Conservation (phyloP, 2,329 filamentous ascomycete genomes). For the Blumeriella jaapii region DNA sequence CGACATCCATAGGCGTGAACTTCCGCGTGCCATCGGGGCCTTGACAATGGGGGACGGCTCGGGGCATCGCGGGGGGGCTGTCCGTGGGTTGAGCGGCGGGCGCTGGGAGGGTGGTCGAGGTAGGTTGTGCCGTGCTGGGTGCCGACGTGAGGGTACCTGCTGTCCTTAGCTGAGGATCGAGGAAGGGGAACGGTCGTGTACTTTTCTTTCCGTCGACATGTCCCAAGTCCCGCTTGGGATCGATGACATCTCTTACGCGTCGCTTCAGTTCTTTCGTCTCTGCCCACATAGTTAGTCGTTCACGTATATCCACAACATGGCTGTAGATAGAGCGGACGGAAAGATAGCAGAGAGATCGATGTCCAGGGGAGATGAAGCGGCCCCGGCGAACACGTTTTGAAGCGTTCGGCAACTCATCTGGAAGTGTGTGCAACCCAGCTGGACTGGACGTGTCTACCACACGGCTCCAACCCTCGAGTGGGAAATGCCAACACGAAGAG, state of each 20-base stretch:
- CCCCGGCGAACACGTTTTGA: too few species aligned
- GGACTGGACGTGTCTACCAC: too few species aligned
- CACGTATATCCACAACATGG: too few species aligned
- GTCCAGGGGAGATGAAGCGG: too few species aligned
- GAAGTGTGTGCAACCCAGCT: too few species aligned
- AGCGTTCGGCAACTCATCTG: too few species aligned
- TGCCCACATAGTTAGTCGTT: constrained; percentile 3
- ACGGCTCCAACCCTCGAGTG: too few species aligned
- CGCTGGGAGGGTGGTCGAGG: not conserved
- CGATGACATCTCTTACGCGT: constrained; percentile 68
- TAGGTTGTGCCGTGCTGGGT: not conserved
- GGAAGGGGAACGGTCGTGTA: not conserved
- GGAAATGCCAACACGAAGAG: too few species aligned
- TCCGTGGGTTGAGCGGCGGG: not conserved
- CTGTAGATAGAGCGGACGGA: too few species aligned
- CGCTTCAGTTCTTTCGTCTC: constrained; percentile 89
- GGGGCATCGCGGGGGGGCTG: constrained; percentile 1
- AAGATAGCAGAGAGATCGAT: too few species aligned
- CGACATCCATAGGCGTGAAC: constrained; percentile 14
- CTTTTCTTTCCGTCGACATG: constrained; percentile 54
- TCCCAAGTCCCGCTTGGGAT: constrained; percentile 66
- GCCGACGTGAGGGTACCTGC: not conserved
- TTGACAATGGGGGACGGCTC: constrained; percentile 7
- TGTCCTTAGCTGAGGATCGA: not conserved
- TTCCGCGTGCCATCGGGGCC: constrained; percentile 2